phyloP scores from a whole-genome alignment of 257 asterid species.

The Penstemon newberryi region DNA sequence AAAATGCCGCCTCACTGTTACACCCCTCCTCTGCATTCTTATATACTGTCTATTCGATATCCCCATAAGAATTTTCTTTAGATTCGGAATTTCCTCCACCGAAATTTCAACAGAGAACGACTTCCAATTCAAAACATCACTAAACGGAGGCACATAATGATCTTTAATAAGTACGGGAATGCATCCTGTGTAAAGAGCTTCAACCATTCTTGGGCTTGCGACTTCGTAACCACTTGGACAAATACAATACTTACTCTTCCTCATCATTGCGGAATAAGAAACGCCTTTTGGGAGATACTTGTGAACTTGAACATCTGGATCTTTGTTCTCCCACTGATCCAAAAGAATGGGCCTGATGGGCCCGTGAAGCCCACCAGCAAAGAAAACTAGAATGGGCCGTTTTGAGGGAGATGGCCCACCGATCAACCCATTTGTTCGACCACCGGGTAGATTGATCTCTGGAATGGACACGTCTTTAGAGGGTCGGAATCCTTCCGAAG shows the following conservation, averaged over 20 bases:
- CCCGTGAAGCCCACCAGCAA: constrained; percentile 87
- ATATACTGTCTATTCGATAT: constrained; percentile 68
- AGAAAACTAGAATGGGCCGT: constrained; percentile 63
- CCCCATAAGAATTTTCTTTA: constrained; percentile 57
- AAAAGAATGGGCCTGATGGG: constrained; percentile 75
- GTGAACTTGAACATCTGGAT: constrained; percentile 60
- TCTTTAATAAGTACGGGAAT: constrained; percentile 71
- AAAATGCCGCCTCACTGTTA: constrained; percentile 61
- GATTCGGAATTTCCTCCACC: constrained; percentile 52
- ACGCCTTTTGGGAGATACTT: constrained; percentile 61
- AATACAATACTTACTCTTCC: constrained; percentile 70
- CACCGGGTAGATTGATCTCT: constrained; percentile 67
- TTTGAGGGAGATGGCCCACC: constrained; percentile 79
- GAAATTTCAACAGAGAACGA: constrained; percentile 53
- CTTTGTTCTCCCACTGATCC: constrained; percentile 81
- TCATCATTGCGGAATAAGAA: constrained; percentile 57
- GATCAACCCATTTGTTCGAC: constrained; percentile 58
- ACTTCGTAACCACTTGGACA: constrained; percentile 87
- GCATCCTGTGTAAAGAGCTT: constrained; percentile 70
- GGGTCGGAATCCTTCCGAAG: constrained; percentile 70
- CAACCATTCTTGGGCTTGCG: constrained; percentile 87
- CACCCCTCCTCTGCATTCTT: constrained; percentile 73
- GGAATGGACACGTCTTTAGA: constrained; percentile 78
- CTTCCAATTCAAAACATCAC: constrained; percentile 75
- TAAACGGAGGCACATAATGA: constrained; percentile 65